Base-by-base conservation (phyloP, 2,329 filamentous ascomycete genomes). In the Trichoderma hamatum region DNA sequence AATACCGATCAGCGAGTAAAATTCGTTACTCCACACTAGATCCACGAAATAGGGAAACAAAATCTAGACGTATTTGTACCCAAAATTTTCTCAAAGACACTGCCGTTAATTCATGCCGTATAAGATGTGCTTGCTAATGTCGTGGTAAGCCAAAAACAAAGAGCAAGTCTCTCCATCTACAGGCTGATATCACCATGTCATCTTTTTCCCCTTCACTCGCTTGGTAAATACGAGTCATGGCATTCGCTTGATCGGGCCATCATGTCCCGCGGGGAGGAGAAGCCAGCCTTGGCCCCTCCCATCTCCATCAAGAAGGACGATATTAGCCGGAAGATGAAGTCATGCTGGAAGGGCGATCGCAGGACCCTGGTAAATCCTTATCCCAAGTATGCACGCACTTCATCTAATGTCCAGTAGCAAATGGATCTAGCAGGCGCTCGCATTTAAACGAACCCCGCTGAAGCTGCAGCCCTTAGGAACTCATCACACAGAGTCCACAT, bases 311-410 rank as follows among this genome's bases (percentile, higher is more conserved):
- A 26, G 13, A 32, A 34, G n/a, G 49, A 59, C 21, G 49, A 64
- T 21, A 55, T 55, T 64, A 64, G 16, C 61, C 61, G 61, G 61
- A n/a, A n/a, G 43, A 62, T 62, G 59, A 46, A 61, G 58, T 61
- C 58, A 46, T 61, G 58, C n/a, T 10, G n/a, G 10, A n/a, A 26
- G 14, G 52, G 28, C 19, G 52, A 30, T 32, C 26, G 52, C 52
- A 32, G 32, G 26, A 62, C 28, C 59, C 59, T 43, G 51, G 39
- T 13, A 34, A 62, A 30, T n/a, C 21, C 46, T n/a, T 62, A 43
- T 61, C 43, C 36, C 60, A 30, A 52, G 28, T 34, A 52, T 36
- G 54, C 30, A 34, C 24, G 21, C 54, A 34, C 16, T 36, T 24
- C 28, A 52, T 3, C 3, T 7, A n/a, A 46, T 46, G 19, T 7